Base-by-base conservation (phyloP, 345 rosid species). In the Citrus unshiu region DNA sequence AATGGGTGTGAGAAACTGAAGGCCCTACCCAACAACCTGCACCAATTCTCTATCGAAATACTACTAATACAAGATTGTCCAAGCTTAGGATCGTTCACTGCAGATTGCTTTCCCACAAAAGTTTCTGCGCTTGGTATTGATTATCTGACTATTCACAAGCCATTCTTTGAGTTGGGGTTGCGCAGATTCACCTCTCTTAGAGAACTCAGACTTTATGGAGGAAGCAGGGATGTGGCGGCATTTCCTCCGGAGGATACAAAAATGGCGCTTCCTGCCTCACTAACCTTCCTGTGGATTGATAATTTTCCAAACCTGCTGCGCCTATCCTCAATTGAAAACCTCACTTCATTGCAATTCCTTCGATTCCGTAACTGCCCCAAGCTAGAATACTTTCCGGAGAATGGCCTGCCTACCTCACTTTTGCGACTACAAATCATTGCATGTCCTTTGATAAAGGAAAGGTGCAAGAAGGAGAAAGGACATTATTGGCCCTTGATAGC, bases 81-180 rank as follows among this genome's bases (percentile, higher is more conserved):
- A 35, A 62, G 81, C 61, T 30, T 32, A 9, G 70, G 9, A 32
- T 77, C 75, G 13, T 77, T 81, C 37, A 78, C 84, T 2, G 60
- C 78, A 51, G 72, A 78, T 14, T 81, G 81, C 54, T 51, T 81
- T 22, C 78, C 84, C 4, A 37, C 67, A 32, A 77, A 49, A 77
- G 25, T 81, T 18, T 67, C 61, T 29, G 60, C 78, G 37, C 78
- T 81, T 68, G 19, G 22, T 13, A 7, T 66, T 35, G 46, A 40
- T 25, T 29, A 77, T 58, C 71, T 51, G 69, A 24, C 7, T 0
- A 12, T 46, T 13, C 51, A 46, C 51, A 77, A 27, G 40, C 49
- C 81, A 21, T 35, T 66, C 14, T 34, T 66, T 4, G 43, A 66
- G 19, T 30, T 16, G 68, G 39, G 68, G 19, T 64, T 64, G 37